These are phyloP conservation scores for Adiantum capillusveneris DNA, from an alignment of 75 land plant genomes.

Conservation along the genomic window DNA sequence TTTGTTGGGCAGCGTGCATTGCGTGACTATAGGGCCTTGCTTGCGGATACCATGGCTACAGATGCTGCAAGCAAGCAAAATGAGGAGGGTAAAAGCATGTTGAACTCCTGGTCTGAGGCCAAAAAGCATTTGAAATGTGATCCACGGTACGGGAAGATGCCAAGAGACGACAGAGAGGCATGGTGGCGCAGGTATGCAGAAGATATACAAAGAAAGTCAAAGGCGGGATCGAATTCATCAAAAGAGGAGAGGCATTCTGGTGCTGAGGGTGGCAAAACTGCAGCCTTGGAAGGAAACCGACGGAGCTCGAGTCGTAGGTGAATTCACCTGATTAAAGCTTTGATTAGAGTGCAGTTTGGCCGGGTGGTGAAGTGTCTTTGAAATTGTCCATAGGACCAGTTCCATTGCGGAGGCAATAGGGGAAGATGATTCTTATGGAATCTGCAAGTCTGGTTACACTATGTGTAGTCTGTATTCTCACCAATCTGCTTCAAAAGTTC, in stretches of 20 bases:
- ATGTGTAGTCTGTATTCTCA: no score
- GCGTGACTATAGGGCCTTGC: constrained; percentile 48
- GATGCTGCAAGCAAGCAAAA: constrained; percentile 44
- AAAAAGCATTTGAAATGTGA: constrained; percentile 59
- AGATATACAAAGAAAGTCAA: constrained; percentile 47
- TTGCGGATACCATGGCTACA: constrained; percentile 60
- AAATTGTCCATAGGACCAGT: no score
- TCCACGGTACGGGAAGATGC: constrained; percentile 56
- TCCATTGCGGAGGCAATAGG: no score
- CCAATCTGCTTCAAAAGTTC: no score
- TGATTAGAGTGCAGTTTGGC: no score
- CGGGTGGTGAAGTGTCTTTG: no score
- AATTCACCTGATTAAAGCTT: no score
- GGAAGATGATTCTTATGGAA: no score
- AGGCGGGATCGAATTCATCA: constrained; percentile 12
- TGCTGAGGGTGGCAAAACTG: constrained; percentile 20
- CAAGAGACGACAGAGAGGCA: constrained; percentile 60
- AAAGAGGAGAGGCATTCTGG: constrained; percentile 28
- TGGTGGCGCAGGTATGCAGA: constrained; percentile 72
- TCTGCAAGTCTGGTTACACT: no score
- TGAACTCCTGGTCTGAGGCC: constrained; percentile 81
- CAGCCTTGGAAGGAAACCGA: not conserved
- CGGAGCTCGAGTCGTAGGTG: not conserved
- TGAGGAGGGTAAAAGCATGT: constrained; percentile 60
- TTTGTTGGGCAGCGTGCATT: constrained; percentile 46